Evolutionary conservation across 768 basidiomycete genomes (phyloP).

Genomic region (Russula sp.): DNA sequence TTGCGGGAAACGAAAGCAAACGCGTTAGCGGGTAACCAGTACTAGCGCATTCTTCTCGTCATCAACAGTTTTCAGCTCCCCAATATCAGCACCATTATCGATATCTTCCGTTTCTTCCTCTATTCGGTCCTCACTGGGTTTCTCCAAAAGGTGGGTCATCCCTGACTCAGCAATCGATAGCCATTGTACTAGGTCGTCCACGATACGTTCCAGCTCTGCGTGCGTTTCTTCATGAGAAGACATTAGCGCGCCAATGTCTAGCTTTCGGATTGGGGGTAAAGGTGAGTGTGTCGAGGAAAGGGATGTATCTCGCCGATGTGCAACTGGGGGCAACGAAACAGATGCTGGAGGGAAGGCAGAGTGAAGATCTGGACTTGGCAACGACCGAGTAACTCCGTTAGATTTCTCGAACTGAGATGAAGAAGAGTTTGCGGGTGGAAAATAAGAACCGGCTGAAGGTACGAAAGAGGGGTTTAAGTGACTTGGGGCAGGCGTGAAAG

Average conservation of each 20-base stretch:
- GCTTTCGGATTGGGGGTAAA: constrained; percentile 51
- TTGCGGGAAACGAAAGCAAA: not conserved
- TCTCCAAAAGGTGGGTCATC: constrained; percentile 62
- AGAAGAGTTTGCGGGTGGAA: constrained; percentile 4
- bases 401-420: constrained; percentile 6
- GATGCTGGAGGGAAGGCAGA: constrained; percentile 22
- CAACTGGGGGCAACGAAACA: constrained; percentile 30
- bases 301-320: constrained; percentile 31
- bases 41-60: constrained; percentile 15
- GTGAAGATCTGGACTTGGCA: constrained; percentile 19
- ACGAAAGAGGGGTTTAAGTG: constrained; percentile 37
- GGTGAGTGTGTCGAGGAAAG: constrained; percentile 25
- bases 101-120: constrained; percentile 60
- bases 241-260: constrained; percentile 64
- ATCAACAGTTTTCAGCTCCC: not conserved
- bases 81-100: constrained; percentile 3
- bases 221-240: constrained; percentile 59
- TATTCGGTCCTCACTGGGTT: constrained; percentile 49
- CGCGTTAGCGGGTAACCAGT: constrained; percentile 19
- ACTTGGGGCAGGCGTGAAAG: constrained; percentile 43
- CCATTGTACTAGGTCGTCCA: constrained; percentile 77
- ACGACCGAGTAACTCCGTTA: not conserved
- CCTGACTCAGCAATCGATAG: constrained; percentile 71
- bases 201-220: constrained; percentile 63
- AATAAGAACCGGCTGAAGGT: constrained; percentile 27